phyloP scores from a whole-genome alignment of 331 rosid species.

The Acacia concinna region DNA sequence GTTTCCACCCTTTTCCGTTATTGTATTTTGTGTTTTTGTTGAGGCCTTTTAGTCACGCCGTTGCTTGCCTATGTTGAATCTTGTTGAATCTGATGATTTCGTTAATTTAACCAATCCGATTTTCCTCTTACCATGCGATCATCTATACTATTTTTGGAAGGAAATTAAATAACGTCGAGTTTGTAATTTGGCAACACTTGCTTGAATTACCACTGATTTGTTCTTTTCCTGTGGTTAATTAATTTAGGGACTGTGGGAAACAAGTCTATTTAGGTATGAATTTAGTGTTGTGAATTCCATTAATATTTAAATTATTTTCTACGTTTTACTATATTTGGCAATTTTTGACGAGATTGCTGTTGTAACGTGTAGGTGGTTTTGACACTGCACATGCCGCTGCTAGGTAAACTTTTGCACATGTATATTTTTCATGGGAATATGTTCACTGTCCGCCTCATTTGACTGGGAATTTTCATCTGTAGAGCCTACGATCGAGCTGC shows the following conservation, averaged over 20 bases:
- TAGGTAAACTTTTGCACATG: constrained; percentile 49
- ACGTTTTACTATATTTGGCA: constrained; percentile 42
- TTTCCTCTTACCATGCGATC: not conserved
- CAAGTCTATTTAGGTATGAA: constrained; percentile 94
- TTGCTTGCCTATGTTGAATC: not conserved
- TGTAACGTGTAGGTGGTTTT: constrained; percentile 76
- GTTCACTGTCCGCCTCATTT: not conserved
- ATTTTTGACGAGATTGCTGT: constrained; percentile 33
- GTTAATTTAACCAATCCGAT: not conserved
- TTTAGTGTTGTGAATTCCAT: constrained; percentile 32
- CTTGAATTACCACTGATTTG: constrained; percentile 33
- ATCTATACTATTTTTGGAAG: not conserved
- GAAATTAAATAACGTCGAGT: not conserved
- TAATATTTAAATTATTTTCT: constrained; percentile 24
- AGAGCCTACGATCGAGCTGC: constrained; percentile 99
- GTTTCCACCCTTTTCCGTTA: not conserved
- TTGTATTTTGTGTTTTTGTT: not conserved
- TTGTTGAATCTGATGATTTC: not conserved
- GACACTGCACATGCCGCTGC: constrained; percentile 99
- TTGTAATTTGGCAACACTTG: constrained; percentile 19
- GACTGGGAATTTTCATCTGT: constrained; percentile 31
- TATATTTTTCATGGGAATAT: not conserved
- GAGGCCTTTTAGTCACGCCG: not conserved
- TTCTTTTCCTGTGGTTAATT: constrained; percentile 15
- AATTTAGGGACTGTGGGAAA: constrained; percentile 96